phyloP scores from a whole-genome alignment of 139 green algal genomes.

The Coelastrella sp. region DNA sequence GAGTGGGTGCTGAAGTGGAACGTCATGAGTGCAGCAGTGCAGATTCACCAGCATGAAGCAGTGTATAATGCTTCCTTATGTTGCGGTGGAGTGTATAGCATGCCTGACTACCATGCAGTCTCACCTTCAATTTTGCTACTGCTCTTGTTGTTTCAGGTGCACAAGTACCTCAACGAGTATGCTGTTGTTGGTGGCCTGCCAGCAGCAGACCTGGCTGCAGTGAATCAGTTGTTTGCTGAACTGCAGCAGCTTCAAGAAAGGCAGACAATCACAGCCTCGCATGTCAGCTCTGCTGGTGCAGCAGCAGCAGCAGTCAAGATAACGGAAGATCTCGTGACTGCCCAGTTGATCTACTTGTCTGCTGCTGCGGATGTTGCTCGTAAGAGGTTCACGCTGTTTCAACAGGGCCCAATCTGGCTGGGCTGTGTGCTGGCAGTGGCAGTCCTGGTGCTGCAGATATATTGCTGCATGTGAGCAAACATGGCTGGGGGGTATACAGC shows the following conservation, averaged over 20 bases:
- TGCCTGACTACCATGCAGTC: too few species aligned
- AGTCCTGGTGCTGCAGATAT: constrained; percentile 55
- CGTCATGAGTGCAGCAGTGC: too few species aligned
- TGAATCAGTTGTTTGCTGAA: constrained; percentile 50
- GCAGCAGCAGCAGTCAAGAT: constrained; percentile 4
- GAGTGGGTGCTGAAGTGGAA: too few species aligned
- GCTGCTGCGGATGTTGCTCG: constrained; percentile 68
- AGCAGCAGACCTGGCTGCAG: constrained; percentile 27
- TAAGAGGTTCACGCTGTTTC: constrained; percentile 83
- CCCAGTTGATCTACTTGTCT: constrained; percentile 58
- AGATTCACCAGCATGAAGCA: too few species aligned
- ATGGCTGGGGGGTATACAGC: background rate
- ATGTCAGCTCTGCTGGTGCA: background rate
- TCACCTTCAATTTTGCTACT: too few species aligned
- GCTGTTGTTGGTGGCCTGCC: constrained; percentile 61
- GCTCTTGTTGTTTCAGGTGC: too few species aligned
- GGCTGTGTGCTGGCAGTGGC: constrained; percentile 65
- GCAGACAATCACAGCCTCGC: background rate
- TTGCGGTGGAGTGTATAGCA: background rate
- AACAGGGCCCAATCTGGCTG: constrained; percentile 58
- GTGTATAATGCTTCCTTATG: background rate
- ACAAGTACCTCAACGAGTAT: constrained; percentile 80
- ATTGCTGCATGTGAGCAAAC: constrained; percentile 27
- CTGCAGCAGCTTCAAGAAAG: background rate
- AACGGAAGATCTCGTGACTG: constrained; percentile 27